These are phyloP conservation scores for Wickerhamiella dianesei DNA, from an alignment of 805 yeast genomes.

Conservation along the genomic window DNA sequence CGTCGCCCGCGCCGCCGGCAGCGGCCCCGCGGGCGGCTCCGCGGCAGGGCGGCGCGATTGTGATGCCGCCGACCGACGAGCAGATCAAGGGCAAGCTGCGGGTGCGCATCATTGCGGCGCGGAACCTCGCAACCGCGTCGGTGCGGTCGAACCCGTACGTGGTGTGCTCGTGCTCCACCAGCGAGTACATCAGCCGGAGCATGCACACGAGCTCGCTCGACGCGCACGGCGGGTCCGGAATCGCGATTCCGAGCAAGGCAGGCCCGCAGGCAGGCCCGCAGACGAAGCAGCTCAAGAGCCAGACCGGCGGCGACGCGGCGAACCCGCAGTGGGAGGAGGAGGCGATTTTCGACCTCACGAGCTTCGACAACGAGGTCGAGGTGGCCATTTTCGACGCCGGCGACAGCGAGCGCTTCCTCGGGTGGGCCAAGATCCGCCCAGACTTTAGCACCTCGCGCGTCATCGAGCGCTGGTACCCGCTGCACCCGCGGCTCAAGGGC, in stretches of 20 bases:
- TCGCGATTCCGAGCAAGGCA: conserved; percentile 25
- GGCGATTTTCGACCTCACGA: conserved; percentile 77
- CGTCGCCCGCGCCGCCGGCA: not conserved
- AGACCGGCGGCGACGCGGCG: conserved; percentile 19
- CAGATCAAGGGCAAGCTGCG: conserved; percentile 50
- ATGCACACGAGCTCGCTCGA: conserved; percentile 10
- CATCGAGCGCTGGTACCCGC: conserved; percentile 57
- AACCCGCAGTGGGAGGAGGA: conserved; percentile 88
- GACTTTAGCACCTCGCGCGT: conserved; percentile 16
- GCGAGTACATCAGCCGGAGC: conserved; percentile 64
- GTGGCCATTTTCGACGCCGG: conserved; percentile 84
- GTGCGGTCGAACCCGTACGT: conserved; percentile 39
- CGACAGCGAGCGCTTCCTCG: conserved; percentile 70
- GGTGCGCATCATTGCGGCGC: conserved; percentile 71
- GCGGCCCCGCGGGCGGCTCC: conserved; percentile 2
- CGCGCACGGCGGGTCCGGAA: conserved; percentile 18
- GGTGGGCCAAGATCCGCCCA: conserved; percentile 45
- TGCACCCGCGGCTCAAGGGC: conserved; percentile 60
- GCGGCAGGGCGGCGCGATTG: not conserved
- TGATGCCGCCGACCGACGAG: conserved; percentile 6
- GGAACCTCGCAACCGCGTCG: conserved; percentile 31
- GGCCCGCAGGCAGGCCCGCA: conserved; percentile 1
- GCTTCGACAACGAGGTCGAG: conserved; percentile 70
- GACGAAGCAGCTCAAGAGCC: conserved; percentile 2
- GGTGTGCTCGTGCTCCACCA: conserved; percentile 81